A percentile compares a stretch with the other conserved stretches of the same genome.
phyloP scores from a whole-genome alignment of 2,329 filamentous ascomycete species.

The Beauveria medogensis region DNA sequence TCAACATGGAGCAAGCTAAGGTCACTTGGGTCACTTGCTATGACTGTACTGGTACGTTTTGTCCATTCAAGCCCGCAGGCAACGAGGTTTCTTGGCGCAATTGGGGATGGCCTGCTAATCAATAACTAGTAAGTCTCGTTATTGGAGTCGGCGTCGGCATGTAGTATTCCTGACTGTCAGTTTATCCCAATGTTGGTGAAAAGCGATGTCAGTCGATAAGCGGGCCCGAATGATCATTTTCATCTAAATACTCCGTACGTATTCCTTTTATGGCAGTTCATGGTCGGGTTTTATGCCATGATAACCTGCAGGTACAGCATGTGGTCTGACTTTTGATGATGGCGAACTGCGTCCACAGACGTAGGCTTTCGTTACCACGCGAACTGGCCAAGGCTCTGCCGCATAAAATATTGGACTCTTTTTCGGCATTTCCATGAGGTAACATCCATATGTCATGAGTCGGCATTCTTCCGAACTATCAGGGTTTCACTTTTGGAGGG shows the following conservation, averaged over 20 bases:
- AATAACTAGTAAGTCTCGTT: no score
- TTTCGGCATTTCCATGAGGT: neutral
- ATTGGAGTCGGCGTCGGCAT: no score
- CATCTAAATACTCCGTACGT: neutral
- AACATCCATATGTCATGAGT: neutral
- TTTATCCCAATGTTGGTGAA: no score
- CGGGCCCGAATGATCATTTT: neutral
- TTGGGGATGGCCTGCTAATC: no score
- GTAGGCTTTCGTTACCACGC: neutral
- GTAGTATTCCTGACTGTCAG: no score
- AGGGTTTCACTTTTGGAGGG: neutral
- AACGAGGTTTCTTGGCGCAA: no score
- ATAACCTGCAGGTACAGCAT: neutral
- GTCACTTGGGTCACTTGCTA: no score
- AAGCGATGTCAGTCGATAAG: neutral
- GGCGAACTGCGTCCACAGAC: neutral
- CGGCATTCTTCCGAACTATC: neutral
- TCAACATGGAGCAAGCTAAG: no score
- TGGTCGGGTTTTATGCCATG: neutral
- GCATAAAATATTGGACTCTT: neutral
- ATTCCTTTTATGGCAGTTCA: neutral
- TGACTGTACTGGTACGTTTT: no score
- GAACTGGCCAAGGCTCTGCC: neutral
- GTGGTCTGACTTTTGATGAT: neutral
- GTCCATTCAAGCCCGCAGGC: no score